Conservation (phyloP, 768 basidiomycete species). For the Suillus placidus region DNA sequence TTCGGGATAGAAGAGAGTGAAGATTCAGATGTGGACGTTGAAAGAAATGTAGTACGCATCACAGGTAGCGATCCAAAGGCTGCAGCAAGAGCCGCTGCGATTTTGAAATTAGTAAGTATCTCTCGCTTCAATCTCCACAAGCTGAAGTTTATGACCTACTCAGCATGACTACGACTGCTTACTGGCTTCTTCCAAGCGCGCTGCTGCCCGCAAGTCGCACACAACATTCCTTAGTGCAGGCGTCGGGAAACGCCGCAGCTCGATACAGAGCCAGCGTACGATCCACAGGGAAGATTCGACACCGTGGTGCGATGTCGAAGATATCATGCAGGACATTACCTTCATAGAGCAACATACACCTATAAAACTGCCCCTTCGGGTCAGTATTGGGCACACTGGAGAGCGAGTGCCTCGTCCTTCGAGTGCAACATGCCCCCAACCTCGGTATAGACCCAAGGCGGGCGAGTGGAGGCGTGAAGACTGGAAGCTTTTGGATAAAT, state of each 20-base stretch:
- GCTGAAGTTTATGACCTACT: slow-evolving; percentile 1
- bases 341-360: slow-evolving; percentile 30
- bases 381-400: neutral
- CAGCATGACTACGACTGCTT: slow-evolving; percentile 89
- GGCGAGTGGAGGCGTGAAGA: slow-evolving; percentile 70
- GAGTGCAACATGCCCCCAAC: neutral
- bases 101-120: slow-evolving; percentile 77
- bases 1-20: slow-evolving; percentile 17
- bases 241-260: slow-evolving; percentile 26
- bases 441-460: slow-evolving; percentile 1
- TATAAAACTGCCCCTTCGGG: slow-evolving; percentile 13
- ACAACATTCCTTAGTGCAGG: slow-evolving; percentile 37
- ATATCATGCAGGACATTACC: slow-evolving; percentile 20
- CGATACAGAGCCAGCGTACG: slow-evolving; percentile 18
- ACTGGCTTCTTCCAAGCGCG: slow-evolving; percentile 37
- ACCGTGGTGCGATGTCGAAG: slow-evolving; percentile 35
- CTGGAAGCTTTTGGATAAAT: slow-evolving; percentile 80
- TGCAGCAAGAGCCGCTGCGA: slow-evolving; percentile 91
- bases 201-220: slow-evolving; percentile 40
- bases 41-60: slow-evolving; percentile 71
- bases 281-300: slow-evolving; percentile 21
- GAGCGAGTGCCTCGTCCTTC: neutral
- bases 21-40: slow-evolving; percentile 36
- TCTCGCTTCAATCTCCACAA: neutral
- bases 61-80: slow-evolving; percentile 83